Conservation (phyloP, 1,139 yeast genomes). For the Lodderomyces theae region DNA sequence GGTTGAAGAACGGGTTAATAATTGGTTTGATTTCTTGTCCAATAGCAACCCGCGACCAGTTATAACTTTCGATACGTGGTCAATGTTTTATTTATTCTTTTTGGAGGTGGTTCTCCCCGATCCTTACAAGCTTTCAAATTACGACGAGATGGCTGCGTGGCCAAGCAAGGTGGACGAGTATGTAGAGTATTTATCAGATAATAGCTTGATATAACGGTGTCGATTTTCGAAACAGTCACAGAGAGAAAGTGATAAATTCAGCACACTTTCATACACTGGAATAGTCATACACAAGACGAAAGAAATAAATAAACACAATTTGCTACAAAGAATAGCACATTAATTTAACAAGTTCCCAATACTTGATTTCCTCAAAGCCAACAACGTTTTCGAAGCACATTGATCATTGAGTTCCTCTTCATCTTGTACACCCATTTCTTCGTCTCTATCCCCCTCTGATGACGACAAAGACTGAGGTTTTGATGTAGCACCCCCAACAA, state of each 20-base stretch:
- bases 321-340: no score
- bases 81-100: slow-evolving; percentile 72
- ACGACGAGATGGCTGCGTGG: slow-evolving; percentile 87
- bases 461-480: no score
- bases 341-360: slow-evolving; percentile 42
- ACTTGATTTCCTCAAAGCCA: slow-evolving; percentile 44
- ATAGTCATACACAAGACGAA: slow-evolving; percentile 4
- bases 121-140: slow-evolving; percentile 45
- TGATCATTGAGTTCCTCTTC: slow-evolving; percentile 21
- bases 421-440: slow-evolving; percentile 15
- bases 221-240: not conserved
- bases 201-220: slow-evolving; percentile 17
- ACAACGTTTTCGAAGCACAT: slow-evolving; percentile 42
- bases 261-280: no score
- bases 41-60: slow-evolving; percentile 33
- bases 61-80: slow-evolving; percentile 77
- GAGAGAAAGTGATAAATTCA: not conserved
- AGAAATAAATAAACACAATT: not conserved
- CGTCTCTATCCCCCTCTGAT: slow-evolving; percentile 16
- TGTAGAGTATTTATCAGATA: slow-evolving; percentile 56
- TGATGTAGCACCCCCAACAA: no score
- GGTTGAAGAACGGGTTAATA: slow-evolving; percentile 29
- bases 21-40: slow-evolving; percentile 52
- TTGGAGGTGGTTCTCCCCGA: slow-evolving; percentile 48
- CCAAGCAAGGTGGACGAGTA: slow-evolving; percentile 85